Evolutionary conservation across 2,329 filamentous ascomycete genomes (phyloP).

Genomic region (Graphilbum ipis-grandicollis): DNA sequence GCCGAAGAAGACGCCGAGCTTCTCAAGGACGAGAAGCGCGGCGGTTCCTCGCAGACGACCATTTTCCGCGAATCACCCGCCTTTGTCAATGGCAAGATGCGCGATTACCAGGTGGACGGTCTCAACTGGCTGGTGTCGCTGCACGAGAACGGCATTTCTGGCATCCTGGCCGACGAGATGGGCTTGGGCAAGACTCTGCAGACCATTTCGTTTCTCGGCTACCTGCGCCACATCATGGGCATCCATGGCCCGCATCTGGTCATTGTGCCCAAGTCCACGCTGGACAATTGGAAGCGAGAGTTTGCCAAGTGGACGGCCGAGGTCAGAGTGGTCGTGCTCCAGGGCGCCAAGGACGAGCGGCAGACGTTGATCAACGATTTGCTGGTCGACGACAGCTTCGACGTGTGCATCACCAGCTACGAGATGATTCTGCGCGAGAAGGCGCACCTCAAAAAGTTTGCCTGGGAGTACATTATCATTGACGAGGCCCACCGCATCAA

Average conservation of each 20-base stretch:
- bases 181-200: slow-evolving; percentile 94
- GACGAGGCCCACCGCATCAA: slow-evolving; percentile 98
- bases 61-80: slow-evolving; percentile 86
- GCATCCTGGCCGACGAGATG: slow-evolving; percentile 97
- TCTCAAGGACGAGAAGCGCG: slow-evolving; percentile 72
- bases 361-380: slow-evolving; percentile 76
- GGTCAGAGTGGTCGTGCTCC: slow-evolving; percentile 81
- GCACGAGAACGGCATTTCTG: slow-evolving; percentile 96
- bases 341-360: slow-evolving; percentile 89
- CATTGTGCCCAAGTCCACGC: slow-evolving; percentile 85
- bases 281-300: slow-evolving; percentile 97
- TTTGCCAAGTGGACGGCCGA: slow-evolving; percentile 91
- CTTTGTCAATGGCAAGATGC: slow-evolving; percentile 80
- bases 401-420: slow-evolving; percentile 96
- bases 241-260: slow-evolving; percentile 86
- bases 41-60: slow-evolving; percentile 59
- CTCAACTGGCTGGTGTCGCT: slow-evolving; percentile 96
- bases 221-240: slow-evolving; percentile 76
- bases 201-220: slow-evolving; percentile 92
- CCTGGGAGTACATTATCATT: slow-evolving; percentile 99
- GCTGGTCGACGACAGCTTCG: slow-evolving; percentile 86
- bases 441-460: slow-evolving; percentile 86
- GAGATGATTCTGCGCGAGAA: slow-evolving; percentile 98
- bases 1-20: slow-evolving; percentile 94
- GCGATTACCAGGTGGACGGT: slow-evolving; percentile 90